Base-by-base conservation (phyloP, 1,139 yeast genomes). In the Blastobotrys capitulatus region DNA sequence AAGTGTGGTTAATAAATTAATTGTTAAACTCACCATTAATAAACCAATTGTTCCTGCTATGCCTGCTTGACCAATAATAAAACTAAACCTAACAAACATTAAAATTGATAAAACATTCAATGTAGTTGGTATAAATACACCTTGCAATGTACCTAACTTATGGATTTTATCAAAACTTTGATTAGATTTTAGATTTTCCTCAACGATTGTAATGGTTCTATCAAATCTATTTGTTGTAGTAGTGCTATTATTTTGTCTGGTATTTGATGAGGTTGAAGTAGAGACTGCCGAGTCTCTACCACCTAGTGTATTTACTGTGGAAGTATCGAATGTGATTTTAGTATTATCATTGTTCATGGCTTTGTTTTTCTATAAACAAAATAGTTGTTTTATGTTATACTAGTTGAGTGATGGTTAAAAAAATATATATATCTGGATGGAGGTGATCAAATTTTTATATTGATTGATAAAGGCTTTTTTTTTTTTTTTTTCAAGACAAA, bases 71-170 rank as follows among this genome's bases (percentile, higher is more conserved):
- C 94, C 94, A 27, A 85, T 73, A 41, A 85, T 80, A 66, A 84
- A 85, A 31, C 92, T 92, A 61, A 85, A 85, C 53, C 94, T 75
- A 60, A 85, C 71, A 61, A 84, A 85, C 87, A 85, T 83, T 67
- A 85, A 76, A 62, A 85, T 85, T 18, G 90, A 83, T 39, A 85
- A 70, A 47, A 85, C 90, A 64, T 85, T 85, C 42, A 85, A 72
- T 6, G 89, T 77, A 0, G 92, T 84, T 9, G 94, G 94, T 32
- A 85, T 72, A 57, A 85, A 84, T 19, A 85, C 90, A 12, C 72
- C 72, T 35, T 65, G 69, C 42, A 63, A 64, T 2, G 71, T 68
- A 48, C 63, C 68, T 37, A 68, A 61, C 48, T 68, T 68, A 41
- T 37, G 22, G 26, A 43, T 12, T 19, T 19, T 32, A 8, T 18